phyloP scores from a whole-genome alignment of 768 basidiomycete species.

The Mycena venus region DNA sequence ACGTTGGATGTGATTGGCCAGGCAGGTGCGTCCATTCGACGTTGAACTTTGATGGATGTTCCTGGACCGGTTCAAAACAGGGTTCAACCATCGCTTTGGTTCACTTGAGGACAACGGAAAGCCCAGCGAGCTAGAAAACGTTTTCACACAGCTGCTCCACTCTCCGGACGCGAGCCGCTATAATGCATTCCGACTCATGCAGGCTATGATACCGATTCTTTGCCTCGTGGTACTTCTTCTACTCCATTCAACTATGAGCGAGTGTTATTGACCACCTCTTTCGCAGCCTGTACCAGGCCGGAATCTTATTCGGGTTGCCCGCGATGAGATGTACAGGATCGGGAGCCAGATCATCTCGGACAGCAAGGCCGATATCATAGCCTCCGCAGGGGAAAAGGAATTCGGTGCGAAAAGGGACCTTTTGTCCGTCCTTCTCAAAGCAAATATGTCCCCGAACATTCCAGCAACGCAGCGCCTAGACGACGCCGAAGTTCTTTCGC shows the following conservation, averaged over 20 bases:
- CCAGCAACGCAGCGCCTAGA: constrained; percentile 56
- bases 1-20: constrained; percentile 57
- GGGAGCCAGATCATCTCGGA: constrained; percentile 52
- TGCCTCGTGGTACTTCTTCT: constrained; percentile 37
- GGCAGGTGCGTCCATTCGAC: constrained; percentile 44
- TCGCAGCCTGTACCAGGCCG: neutral
- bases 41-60: neutral
- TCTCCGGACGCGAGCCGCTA: neutral
- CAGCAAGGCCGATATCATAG: constrained; percentile 50
- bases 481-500: constrained; percentile 60
- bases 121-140: constrained; percentile 47
- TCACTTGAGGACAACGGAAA: constrained; percentile 33
- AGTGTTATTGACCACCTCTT: neutral
- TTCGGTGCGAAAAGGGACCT: constrained; percentile 56
- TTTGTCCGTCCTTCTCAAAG: constrained; percentile 61
- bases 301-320: constrained; percentile 33
- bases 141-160: constrained; percentile 46
- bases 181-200: constrained; percentile 33
- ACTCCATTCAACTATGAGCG: constrained; percentile 46
- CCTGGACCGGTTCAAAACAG: neutral
- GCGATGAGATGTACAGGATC: constrained; percentile 49
- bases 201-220: constrained; percentile 42
- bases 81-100: constrained; percentile 3
- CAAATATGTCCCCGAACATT: constrained; percentile 63
- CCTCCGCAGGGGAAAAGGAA: constrained; percentile 33